Percentiles rank a stretch among this genome's conserved stretches.
These are phyloP conservation scores for Stephanodiscus triporus DNA, from an alignment of 108 stramenopile genomes.

Conservation along the genomic window DNA sequence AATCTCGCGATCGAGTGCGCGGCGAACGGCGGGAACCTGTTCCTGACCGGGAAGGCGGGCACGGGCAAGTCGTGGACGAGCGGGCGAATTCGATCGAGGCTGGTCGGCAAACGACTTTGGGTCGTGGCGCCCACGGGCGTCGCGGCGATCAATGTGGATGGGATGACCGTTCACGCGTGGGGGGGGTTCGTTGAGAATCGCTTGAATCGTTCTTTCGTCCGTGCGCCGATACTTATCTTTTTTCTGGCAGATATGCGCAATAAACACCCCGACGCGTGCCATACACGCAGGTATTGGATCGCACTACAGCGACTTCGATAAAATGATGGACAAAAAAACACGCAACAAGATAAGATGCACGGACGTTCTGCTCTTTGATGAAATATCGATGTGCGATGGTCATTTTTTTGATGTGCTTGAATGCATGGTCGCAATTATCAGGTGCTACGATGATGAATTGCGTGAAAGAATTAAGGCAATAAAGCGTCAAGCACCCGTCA, in stretches of 20 bases:
- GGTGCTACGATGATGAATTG: slow-evolving; percentile 32
- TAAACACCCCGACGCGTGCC: too few relatives aligned
- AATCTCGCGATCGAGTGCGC: slow-evolving; percentile 31
- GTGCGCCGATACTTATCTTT: too few relatives aligned
- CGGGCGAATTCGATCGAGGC: slow-evolving; percentile 14
- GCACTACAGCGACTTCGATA: slow-evolving; percentile 28
- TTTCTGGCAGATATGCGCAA: too few relatives aligned
- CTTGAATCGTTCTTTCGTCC: background rate
- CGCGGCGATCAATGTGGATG: slow-evolving; percentile 57
- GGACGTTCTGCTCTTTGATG: slow-evolving; percentile 59
- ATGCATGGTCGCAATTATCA: slow-evolving; percentile 52
- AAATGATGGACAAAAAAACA: slow-evolving; percentile 23
- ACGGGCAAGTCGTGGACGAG: slow-evolving; percentile 55
- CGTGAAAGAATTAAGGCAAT: background rate
- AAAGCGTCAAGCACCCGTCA: background rate
- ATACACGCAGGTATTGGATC: background rate
- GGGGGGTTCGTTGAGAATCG: slow-evolving; percentile 35
- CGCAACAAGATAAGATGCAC: slow-evolving; percentile 8
- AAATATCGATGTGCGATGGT: slow-evolving; percentile 62
- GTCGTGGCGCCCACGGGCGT: slow-evolving; percentile 71
- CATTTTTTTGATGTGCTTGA: slow-evolving; percentile 69
- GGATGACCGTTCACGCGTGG: slow-evolving; percentile 58
- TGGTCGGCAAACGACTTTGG: slow-evolving; percentile 16
- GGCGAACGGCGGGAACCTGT: slow-evolving; percentile 23
- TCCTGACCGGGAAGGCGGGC: slow-evolving; percentile 54